Conservation (phyloP, 805 yeast genomes). For the Cephaloascus albidus region DNA sequence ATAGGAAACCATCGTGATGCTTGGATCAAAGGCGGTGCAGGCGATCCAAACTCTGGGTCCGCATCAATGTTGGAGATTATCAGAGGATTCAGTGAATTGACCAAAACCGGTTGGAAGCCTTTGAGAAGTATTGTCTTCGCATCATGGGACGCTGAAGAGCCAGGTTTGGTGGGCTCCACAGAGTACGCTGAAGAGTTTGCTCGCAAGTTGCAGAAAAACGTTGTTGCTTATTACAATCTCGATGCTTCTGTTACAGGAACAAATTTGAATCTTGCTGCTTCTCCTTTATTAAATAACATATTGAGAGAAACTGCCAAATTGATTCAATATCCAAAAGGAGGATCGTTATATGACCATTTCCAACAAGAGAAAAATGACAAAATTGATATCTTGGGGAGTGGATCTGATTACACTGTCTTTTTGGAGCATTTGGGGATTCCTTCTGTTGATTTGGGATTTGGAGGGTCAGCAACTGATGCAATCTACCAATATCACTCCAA, state of each 20-base stretch:
- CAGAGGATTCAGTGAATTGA: constrained; percentile 44
- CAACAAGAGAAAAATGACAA: constrained; percentile 9
- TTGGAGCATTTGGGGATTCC: constrained; percentile 53
- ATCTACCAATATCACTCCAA: constrained; percentile 72
- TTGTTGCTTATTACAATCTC: constrained; percentile 59
- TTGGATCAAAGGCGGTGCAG: constrained; percentile 74
- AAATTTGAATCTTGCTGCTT: constrained; percentile 38
- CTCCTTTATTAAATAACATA: constrained; percentile 48
- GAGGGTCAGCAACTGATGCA: constrained; percentile 33
- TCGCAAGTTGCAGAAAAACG: constrained; percentile 32
- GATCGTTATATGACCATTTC: constrained; percentile 23
- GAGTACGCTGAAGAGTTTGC: constrained; percentile 64
- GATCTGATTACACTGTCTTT: constrained; percentile 61
- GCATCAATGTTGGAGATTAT: constrained; percentile 58
- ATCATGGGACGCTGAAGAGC: constrained; percentile 79
- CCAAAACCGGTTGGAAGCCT: constrained; percentile 60
- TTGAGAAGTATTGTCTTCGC: constrained; percentile 58
- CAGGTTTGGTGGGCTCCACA: constrained; percentile 66
- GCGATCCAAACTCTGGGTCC: constrained; percentile 72
- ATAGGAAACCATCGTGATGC: constrained; percentile 77
- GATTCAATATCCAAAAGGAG: constrained; percentile 35
- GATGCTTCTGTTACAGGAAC: constrained; percentile 60
- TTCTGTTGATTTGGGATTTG: constrained; percentile 53
- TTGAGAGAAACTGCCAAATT: constrained; percentile 33
- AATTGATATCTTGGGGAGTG: constrained; percentile 52